Evolutionary conservation across 352 stramenopile species (phyloP).

Genomic region (Thraustotheca clavata): DNA sequence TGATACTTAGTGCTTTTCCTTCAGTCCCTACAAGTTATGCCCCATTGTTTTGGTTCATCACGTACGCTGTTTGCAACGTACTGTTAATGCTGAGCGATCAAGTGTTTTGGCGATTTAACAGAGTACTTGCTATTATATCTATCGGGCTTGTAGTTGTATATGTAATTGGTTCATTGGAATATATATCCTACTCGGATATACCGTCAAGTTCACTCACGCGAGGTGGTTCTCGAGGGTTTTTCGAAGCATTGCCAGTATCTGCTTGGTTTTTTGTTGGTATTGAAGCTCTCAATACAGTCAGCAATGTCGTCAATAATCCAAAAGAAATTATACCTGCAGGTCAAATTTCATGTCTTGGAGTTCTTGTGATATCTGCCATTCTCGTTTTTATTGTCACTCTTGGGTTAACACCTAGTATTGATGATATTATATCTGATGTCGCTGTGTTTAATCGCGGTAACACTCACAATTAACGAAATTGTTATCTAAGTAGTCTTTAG

Average conservation of each 20-base stretch:
- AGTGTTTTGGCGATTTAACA: slow-evolving; percentile 32
- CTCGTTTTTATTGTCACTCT: slow-evolving; percentile 28
- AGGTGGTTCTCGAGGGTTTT: slow-evolving; percentile 23
- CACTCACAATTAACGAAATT: background rate
- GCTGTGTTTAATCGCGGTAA: background rate
- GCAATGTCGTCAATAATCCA: slow-evolving; percentile 30
- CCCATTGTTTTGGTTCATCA: slow-evolving; percentile 25
- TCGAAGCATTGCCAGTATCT: slow-evolving; percentile 26
- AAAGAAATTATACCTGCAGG: slow-evolving; percentile 33
- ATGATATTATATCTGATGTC: background rate
- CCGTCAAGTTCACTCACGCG: slow-evolving; percentile 20
- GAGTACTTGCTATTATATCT: slow-evolving; percentile 27
- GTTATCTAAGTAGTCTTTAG: background rate
- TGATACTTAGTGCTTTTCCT: slow-evolving; percentile 23
- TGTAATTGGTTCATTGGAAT: slow-evolving; percentile 25
- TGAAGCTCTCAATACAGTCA: slow-evolving; percentile 27
- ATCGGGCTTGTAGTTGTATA: slow-evolving; percentile 30
- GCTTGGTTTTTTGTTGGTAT: slow-evolving; percentile 33
- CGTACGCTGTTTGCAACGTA: slow-evolving; percentile 24
- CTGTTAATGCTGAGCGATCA: slow-evolving; percentile 25
- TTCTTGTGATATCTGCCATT: slow-evolving; percentile 23
- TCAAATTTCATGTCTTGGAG: slow-evolving; percentile 31
- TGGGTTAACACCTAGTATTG: slow-evolving; percentile 17
- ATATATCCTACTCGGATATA: slow-evolving; percentile 24
- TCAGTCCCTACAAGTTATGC: background rate